Evolutionary conservation across 306 rosid species (phyloP).

Genomic region (Dalbergia cochinchinensis): DNA sequence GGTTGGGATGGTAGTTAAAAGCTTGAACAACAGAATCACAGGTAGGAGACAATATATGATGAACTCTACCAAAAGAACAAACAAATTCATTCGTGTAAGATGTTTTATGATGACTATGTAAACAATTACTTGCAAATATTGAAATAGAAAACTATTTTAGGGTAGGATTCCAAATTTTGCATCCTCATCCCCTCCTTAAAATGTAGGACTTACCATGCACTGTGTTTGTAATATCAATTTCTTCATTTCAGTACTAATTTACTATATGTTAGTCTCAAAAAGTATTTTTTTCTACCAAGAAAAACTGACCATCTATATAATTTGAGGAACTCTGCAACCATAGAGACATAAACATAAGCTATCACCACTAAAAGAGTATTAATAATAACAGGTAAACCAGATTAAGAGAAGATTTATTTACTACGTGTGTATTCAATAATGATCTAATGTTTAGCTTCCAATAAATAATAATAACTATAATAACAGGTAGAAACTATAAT

Average conservation of each 20-base stretch:
- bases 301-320: background rate
- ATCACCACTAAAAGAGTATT: background rate
- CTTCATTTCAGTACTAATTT: background rate
- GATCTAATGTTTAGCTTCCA: background rate
- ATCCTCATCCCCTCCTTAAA: background rate
- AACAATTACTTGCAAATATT: background rate
- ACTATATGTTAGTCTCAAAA: background rate
- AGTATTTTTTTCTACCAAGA: too few relatives aligned
- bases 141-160: background rate
- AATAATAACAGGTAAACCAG: background rate
- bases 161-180: background rate
- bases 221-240: background rate
- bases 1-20: background rate
- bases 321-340: background rate
- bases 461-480: background rate
- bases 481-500: conserved; percentile 6
- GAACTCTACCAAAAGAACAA: background rate
- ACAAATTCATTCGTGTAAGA: background rate
- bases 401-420: background rate
- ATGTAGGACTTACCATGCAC: background rate
- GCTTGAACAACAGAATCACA: background rate
- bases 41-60: background rate
- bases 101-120: background rate
- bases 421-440: background rate
- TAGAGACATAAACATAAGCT: background rate